phyloP scores from a whole-genome alignment of 495 filamentous ascomycete genomes.

The Penicillium lividum region DNA sequence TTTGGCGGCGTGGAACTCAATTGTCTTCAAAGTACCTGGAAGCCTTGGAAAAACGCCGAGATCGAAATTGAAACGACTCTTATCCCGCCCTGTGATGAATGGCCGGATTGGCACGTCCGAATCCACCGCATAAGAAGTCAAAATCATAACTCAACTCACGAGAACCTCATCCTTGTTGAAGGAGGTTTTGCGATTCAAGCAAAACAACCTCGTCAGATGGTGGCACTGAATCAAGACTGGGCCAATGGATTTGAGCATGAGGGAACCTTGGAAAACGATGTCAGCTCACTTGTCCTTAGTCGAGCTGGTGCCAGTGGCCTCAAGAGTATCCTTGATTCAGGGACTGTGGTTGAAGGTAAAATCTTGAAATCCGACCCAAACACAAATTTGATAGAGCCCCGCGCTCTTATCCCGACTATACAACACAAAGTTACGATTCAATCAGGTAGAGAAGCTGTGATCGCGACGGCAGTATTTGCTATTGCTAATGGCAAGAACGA shows the following conservation, averaged over 20 bases:
- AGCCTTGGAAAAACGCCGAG: slow-evolving; percentile 16
- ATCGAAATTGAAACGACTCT: slow-evolving; percentile 14
- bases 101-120: slow-evolving; percentile 21
- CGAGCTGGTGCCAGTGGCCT: slow-evolving; percentile 13
- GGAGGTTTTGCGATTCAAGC: slow-evolving; percentile 20
- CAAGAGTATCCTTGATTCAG: neutral
- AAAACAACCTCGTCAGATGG: slow-evolving; percentile 4
- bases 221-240: neutral
- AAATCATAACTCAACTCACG: neutral
- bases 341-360: neutral
- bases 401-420: neutral
- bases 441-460: neutral
- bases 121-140: slow-evolving; percentile 8
- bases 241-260: neutral
- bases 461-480: neutral
- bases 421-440: neutral
- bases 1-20: neutral
- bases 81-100: slow-evolving; percentile 10
- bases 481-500: neutral
- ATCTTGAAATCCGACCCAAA: slow-evolving; percentile 19
- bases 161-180: slow-evolving; percentile 11
- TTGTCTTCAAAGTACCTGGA: slow-evolving; percentile 15
- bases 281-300: slow-evolving; percentile 10
- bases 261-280: neutral
- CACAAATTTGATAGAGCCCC: slow-evolving; percentile 20